phyloP scores from a whole-genome alignment of 129 eudicot species.

The Glebionis coronaria region DNA sequence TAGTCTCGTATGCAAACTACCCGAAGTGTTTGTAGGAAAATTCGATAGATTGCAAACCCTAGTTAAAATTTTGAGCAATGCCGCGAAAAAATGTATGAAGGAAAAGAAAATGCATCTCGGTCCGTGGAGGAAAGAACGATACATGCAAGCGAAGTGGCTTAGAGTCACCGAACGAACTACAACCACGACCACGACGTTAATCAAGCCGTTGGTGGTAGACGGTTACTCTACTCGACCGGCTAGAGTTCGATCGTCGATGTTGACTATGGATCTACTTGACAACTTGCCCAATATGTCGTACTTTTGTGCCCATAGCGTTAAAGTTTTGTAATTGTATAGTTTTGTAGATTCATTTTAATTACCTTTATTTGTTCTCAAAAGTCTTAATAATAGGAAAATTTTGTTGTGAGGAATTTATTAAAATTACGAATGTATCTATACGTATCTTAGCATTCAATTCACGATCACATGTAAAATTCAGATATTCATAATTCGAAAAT shows the following conservation, averaged over 20 bases:
- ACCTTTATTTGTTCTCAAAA: not conserved
- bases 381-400: not conserved
- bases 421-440: too few relatives aligned
- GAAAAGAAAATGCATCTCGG: conserved; percentile 89
- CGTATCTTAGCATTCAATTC: too few relatives aligned
- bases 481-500: too few relatives aligned
- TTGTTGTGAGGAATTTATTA: not conserved
- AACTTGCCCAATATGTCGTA: conserved; percentile 41
- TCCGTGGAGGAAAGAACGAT: conserved; percentile 80
- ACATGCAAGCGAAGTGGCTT: conserved; percentile 95
- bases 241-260: conserved; percentile 59
- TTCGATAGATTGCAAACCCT: conserved; percentile 47
- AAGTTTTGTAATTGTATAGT: conserved; percentile 18
- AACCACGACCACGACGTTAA: not conserved
- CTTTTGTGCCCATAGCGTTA: conserved; percentile 11
- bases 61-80: conserved; percentile 50
- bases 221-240: conserved; percentile 32
- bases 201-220: conserved; percentile 14
- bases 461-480: too few relatives aligned
- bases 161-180: conserved; percentile 41
- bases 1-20: conserved; percentile 44
- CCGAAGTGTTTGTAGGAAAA: conserved; percentile 73
- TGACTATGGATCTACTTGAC: conserved; percentile 61
- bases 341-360: too few relatives aligned
- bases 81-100: conserved; percentile 73